phyloP scores from a whole-genome alignment of 2,329 filamentous ascomycete species.

The Ceratocystis lukuohia region DNA sequence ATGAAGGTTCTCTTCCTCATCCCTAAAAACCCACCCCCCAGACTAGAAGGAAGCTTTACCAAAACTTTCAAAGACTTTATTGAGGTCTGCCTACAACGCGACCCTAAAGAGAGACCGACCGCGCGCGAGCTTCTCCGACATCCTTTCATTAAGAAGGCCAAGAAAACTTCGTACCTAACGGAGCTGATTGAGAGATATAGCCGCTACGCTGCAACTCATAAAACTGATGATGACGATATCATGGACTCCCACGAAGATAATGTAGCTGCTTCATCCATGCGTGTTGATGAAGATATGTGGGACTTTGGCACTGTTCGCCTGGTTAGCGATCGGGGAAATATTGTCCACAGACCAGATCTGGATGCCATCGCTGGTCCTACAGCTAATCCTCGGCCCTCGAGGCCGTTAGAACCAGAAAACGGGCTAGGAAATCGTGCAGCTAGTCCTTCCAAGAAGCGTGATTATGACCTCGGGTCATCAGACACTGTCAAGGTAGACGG shows the following conservation, averaged over 20 bases:
- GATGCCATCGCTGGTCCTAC: slow-evolving; percentile 68
- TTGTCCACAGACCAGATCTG: slow-evolving; percentile 43
- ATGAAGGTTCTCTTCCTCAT: slow-evolving; percentile 98
- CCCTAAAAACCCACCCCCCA: slow-evolving; percentile 80
- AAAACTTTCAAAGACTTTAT: slow-evolving; percentile 76
- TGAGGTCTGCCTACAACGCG: slow-evolving; percentile 70
- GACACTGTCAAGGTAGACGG: slow-evolving; percentile 44
- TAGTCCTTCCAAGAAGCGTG: slow-evolving; percentile 40
- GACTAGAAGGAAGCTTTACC: slow-evolving; percentile 67
- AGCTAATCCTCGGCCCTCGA: slow-evolving; percentile 57
- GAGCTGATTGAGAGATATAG: slow-evolving; percentile 87
- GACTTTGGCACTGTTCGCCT: slow-evolving; percentile 93
- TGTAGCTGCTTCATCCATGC: slow-evolving; percentile 37
- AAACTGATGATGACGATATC: slow-evolving; percentile 48
- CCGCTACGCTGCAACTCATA: slow-evolving; percentile 73
- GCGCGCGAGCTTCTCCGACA: slow-evolving; percentile 80
- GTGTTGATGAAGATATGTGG: slow-evolving; percentile 75
- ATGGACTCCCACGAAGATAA: slow-evolving; percentile 43
- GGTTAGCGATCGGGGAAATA: slow-evolving; percentile 50
- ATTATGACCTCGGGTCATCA: slow-evolving; percentile 30
- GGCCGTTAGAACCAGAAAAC: slow-evolving; percentile 33
- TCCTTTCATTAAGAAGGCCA: slow-evolving; percentile 78
- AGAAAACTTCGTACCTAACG: slow-evolving; percentile 91
- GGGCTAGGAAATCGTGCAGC: slow-evolving; percentile 32
- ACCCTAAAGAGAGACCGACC: slow-evolving; percentile 76